Conservation (phyloP, 75 land plant species). For the Cryptomeria japonica region DNA sequence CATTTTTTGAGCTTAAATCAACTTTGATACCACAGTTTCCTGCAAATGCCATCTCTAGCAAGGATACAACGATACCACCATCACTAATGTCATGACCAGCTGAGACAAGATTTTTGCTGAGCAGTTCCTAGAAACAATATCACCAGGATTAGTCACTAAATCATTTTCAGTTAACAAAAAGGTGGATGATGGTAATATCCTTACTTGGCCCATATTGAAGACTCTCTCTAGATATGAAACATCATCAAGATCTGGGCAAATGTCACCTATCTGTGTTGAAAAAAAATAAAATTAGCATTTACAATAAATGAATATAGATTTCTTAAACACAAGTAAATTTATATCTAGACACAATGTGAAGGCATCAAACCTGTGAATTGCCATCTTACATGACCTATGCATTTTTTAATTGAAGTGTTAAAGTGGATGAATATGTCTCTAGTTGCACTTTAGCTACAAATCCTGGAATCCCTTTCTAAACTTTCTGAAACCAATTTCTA, state of each 20-base stretch:
- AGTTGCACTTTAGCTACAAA: not conserved
- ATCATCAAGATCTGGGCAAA: constrained; percentile 89
- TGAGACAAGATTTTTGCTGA: constrained; percentile 65
- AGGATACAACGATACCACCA: constrained; percentile 77
- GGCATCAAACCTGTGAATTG: not conserved
- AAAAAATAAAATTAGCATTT: not conserved
- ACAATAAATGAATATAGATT: not conserved
- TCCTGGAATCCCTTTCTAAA: not conserved
- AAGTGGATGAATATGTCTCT: not conserved
- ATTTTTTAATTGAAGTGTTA: not conserved
- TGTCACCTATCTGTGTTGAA: constrained; percentile 59
- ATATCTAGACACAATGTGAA: not conserved
- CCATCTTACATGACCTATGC: not conserved
- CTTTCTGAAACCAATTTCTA: not conserved
- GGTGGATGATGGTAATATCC: not conserved
- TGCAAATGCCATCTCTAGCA: constrained; percentile 96
- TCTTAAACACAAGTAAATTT: not conserved
- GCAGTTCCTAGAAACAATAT: constrained; percentile 34
- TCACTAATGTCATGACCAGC: constrained; percentile 98
- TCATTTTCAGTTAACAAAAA: not conserved
- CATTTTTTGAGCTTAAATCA: constrained; percentile 45
- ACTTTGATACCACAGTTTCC: constrained; percentile 85
- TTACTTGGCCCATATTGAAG: constrained; percentile 71
- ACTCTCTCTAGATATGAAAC: constrained; percentile 65
- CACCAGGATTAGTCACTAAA: not conserved